Base-by-base conservation (phyloP, 2,329 filamentous ascomycete species). In the Mycosphaerella sp. region DNA sequence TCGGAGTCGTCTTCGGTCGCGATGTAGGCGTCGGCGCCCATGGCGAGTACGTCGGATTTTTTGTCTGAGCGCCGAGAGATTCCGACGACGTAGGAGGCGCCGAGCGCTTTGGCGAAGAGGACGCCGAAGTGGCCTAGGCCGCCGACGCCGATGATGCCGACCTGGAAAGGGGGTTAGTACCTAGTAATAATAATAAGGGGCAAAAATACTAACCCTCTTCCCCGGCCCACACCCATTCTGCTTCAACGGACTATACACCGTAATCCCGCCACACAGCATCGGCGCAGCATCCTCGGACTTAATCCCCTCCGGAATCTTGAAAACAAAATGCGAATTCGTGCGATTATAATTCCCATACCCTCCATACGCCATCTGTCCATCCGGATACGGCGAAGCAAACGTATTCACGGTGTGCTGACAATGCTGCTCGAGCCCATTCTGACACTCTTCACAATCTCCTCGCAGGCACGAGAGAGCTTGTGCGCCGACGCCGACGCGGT, bases 201-300 rank as follows among this genome's bases (percentile, higher is more conserved):
- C 3, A 12, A 39, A 39, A 73, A 47, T 91, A 79, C 81, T 86
- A 0, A 91, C 84, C 3, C 70, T 75, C 67, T 86, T 87, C 4
- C 86, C 86, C 0, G 84, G 82, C 0, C 86, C 86, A 30, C 80
- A 77, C 1, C 79, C 80, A 32, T 86, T 81, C 25, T 83, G 77
- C 44, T 77, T 77, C 13, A 93, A 69, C 0, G 87, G 87, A 4
- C 79, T 78, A 64, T 79, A 93, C 0, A 84, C 78, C 0, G 87
- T 93, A 46, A 91, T 76, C 1, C 88, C 87, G 1, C 82, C 87
- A 64, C 87, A 91, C 25, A 91, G 75, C 73, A 93, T 81, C 1
- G 87, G 86, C 1, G 86, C 79, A 1, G 78, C 79, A 51, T 76
- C 71, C 8, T 72, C 74, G 27, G 70, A 74, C 1, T 68, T 61